phyloP scores from a whole-genome alignment of 1,284 basidiomycete genomes.

The Polyporus tsugae region DNA sequence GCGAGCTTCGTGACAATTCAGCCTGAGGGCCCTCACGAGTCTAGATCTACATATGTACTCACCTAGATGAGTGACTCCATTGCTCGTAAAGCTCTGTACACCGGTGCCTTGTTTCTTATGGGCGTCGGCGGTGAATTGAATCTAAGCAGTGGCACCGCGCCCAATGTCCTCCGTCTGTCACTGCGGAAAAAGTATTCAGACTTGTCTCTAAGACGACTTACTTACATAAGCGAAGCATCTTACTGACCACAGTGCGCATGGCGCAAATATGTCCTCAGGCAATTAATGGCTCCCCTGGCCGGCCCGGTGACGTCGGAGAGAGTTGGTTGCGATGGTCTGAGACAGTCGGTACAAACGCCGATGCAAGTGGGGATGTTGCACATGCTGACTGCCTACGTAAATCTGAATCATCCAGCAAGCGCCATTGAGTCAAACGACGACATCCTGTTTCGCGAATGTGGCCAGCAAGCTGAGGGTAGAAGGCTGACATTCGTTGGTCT shows the following conservation, averaged over 20 bases:
- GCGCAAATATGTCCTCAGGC: neutral
- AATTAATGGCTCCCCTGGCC: neutral
- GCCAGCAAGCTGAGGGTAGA: neutral
- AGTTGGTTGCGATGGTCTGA: conserved; percentile 1
- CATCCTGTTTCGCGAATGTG: neutral
- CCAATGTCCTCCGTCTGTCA: neutral
- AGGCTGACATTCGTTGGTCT: neutral
- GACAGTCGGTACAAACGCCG: neutral
- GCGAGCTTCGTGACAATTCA: neutral
- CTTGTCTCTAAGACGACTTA: conserved; percentile 1
- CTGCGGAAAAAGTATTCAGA: neutral
- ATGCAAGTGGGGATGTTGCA: too few species aligned
- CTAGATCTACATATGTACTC: neutral
- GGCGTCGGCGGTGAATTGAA: neutral
- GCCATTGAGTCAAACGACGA: neutral
- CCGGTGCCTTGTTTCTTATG: neutral
- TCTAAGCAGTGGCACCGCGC: neutral
- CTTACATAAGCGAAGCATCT: neutral
- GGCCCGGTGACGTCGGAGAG: conserved; percentile 1
- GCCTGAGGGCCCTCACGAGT: neutral
- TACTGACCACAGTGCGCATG: neutral
- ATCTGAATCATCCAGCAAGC: neutral
- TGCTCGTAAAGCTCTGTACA: neutral
- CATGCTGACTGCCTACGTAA: neutral
- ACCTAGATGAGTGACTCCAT: neutral